phyloP scores from a whole-genome alignment of 257 asterid genomes.

The Solanum pennellii region DNA sequence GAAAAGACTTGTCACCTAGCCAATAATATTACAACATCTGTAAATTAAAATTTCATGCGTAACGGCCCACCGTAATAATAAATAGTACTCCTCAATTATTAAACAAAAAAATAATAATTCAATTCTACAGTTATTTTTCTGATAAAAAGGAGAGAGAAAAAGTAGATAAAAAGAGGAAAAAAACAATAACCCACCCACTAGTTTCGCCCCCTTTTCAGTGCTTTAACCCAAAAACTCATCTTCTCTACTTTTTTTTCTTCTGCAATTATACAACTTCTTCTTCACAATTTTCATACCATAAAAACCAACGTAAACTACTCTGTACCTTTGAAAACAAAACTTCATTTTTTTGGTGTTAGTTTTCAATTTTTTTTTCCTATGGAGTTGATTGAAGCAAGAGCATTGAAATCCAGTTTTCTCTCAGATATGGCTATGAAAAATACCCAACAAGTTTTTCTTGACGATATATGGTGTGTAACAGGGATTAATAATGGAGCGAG shows the following conservation, averaged over 20 bases:
- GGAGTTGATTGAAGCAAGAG: conserved; percentile 90
- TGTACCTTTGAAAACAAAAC: not conserved
- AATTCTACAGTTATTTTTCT: not conserved
- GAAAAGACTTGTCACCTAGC: not conserved
- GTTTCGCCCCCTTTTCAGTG: conserved; percentile 74
- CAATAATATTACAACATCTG: not conserved
- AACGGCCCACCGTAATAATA: conserved; percentile 36
- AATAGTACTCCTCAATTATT: not conserved
- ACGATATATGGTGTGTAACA: conserved; percentile 59
- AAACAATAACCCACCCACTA: conserved; percentile 52
- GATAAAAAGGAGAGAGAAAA: not conserved
- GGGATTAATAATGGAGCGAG: conserved; percentile 38
- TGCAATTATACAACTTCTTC: not conserved
- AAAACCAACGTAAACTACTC: not conserved
- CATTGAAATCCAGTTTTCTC: conserved; percentile 78
- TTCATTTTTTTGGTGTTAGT: not conserved
- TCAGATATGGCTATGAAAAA: conserved; percentile 46
- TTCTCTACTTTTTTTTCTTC: not conserved
- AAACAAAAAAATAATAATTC: not conserved
- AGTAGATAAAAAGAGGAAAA: conserved; percentile 5
- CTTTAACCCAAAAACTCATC: conserved; percentile 20
- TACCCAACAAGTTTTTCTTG: conserved; percentile 37
- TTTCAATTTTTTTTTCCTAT: conserved; percentile 3
- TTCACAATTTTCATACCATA: conserved; percentile 1
- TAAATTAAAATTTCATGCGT: conserved; percentile 28